Percentiles rank a stretch among this genome's conserved stretches.
Conservation (phyloP, 1,139 yeast species). For the Scheffersomyces segobiensis region DNA sequence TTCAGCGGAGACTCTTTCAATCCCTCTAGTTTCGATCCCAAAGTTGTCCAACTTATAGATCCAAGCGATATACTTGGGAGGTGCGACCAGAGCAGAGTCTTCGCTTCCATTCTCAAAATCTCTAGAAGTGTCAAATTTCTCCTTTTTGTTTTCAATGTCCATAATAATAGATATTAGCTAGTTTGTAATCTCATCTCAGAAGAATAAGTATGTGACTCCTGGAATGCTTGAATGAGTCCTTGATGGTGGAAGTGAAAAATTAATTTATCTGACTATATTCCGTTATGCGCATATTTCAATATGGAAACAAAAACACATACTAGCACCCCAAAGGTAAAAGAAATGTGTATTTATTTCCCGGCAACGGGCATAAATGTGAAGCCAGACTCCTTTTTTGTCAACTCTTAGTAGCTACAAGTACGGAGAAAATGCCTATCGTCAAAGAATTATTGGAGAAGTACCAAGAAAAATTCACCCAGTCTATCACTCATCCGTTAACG, state of each 20-base stretch:
- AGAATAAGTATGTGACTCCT: not conserved
- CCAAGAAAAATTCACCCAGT: conserved; percentile 19
- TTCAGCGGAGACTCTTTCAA: conserved; percentile 28
- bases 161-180: not conserved
- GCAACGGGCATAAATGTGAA: not conserved
- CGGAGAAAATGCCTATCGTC: conserved; percentile 6
- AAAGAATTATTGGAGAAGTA: conserved; percentile 19
- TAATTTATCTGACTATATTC: not conserved
- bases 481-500: conserved; percentile 46
- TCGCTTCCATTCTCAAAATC: not conserved
- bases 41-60: conserved; percentile 22
- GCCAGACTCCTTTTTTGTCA: not conserved
- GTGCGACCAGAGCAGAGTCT: not conserved
- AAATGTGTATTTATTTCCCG: not conserved
- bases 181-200: not conserved
- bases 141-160: not conserved
- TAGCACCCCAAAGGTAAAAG: not conserved
- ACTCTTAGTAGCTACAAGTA: not conserved
- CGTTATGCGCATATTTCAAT: not conserved
- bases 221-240: not conserved
- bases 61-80: conserved; percentile 11
- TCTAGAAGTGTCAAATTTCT: not conserved
- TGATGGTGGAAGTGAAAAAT: not conserved
- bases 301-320: not conserved
- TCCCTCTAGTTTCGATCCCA: conserved; percentile 34